Evolutionary conservation across 306 rosid genomes (phyloP), one percentile per base, ranked within the genome.

Genomic region (Casuarina glauca): DNA sequence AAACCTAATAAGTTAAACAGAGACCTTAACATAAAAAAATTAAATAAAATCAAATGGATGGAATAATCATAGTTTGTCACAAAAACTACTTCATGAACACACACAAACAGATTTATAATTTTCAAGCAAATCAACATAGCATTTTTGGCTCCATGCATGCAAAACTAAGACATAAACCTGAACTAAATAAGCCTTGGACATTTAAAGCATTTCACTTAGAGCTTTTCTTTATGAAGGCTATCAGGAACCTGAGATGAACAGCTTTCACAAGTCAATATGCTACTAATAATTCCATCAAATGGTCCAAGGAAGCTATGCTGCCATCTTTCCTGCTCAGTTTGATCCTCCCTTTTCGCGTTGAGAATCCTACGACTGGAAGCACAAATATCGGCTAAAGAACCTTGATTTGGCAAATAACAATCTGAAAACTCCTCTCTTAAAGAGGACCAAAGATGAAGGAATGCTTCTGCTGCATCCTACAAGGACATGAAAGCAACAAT

Each of bases 391-490:
- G 76, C 85, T 81, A 95, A 83, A 71, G 97, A 88, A 85, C 90
- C 55, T 62, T 61, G 63, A 74, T 79, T 88, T 82, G 91, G 88
- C 69, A 89, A 78, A 86, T 87, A 88, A 82, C 82, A 91, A 76
- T 85, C 88, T 67, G 84, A 85, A 79, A 83, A 80, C 79, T 92
- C 98, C 76, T 91, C 91, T 84, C 92, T 91, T 84, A 95, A 86
- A 61, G 96, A 89, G 86, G 89, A 79, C 71, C 92, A 76, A 80
- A 95, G 89, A 85, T 95, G 97, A 84, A 87, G 90, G 66, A 95
- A 88, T 11, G 97, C 98, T 85, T 92, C 97, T 78, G 97, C 97
- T 42, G 98, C 93, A 88, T 95, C 98, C 98, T 95, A 81, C 80
- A 84, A 63, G 43, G 72, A 78, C 80, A 64, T 74, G 58, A 75